Base-by-base conservation (phyloP, 176 grass and related monocot species). In the Phragmites australis region DNA sequence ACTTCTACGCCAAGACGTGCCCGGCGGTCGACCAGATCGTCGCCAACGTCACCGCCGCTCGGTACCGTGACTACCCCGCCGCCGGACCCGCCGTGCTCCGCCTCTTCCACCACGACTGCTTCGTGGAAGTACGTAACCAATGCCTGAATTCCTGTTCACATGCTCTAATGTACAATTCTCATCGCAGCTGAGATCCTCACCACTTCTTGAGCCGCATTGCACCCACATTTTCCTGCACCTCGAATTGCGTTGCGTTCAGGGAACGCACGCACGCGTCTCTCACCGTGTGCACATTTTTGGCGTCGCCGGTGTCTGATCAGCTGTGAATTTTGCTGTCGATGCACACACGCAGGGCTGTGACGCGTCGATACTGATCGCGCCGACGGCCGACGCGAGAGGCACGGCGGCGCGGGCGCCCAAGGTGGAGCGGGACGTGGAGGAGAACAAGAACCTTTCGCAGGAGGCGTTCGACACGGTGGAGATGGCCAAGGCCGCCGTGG, bases 31-130 rank as follows among this genome's bases (percentile, higher is more conserved):
- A 99, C 53, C 92, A 95, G 84, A 92, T 99, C 86, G 81, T 99
- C 76, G 82, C 84, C 31, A 79, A 86, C 64, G 84, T 99, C 82
- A 93, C 96, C 59, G 61, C 90, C 25, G 51, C 26, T 9, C 77
- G 81, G 15, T 95, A 83, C 88, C 79, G 84, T 16, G 84, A 95
- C 63, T 72, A 45, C 41, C 92, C 95, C 10, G 90, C 84, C 63
- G 47, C 92, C 15, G 96, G 90, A 7, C 86, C 96, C 40, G 90
- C 84, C 78, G 90, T 91, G 65, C 89, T 99, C 69, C 96, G 96
- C 86, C 92, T 99, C 90, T 91, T 99, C 82, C 90, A 91, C 86
- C 92, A 99, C 42, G 96, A 99, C 84, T 99, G 96, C 84, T 99
- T 99, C 67, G 92, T 99, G 2, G 96, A 99, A 80, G 96, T 99